A percentile compares a stretch with the other conserved stretches of the same genome.
These are phyloP conservation scores for Volvariella volvacea DNA, from an alignment of 1,284 basidiomycete species.

Conservation along the genomic window DNA sequence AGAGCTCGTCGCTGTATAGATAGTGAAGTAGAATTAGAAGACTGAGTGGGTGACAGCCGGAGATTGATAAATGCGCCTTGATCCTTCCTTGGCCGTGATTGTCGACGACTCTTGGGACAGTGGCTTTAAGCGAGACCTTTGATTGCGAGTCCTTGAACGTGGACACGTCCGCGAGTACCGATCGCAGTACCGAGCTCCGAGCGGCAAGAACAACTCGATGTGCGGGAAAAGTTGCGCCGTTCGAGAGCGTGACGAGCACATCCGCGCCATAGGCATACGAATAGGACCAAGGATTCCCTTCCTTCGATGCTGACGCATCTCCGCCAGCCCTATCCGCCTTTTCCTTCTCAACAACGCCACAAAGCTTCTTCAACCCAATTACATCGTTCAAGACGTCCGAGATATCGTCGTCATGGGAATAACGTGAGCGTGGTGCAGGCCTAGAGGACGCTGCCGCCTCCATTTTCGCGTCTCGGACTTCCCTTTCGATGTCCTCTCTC, in stretches of 20 bases:
- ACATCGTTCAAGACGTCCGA: constrained; percentile 20
- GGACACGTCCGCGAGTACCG: constrained; percentile 31
- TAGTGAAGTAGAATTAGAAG: constrained; percentile 80
- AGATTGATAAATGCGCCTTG: constrained; percentile 30
- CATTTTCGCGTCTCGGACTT: no score
- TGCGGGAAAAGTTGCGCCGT: constrained; percentile 45
- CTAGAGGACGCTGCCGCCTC: no score
- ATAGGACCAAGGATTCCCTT: constrained; percentile 10
- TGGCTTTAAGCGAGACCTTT: constrained; percentile 24
- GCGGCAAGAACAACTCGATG: constrained; percentile 65
- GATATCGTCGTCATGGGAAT: constrained; percentile 2
- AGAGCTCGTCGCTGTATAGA: constrained; percentile 81
- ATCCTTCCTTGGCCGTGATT: constrained; percentile 13
- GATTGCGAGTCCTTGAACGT: constrained; percentile 23
- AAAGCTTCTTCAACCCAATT: constrained; percentile 17
- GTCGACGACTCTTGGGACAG: constrained; percentile 12
- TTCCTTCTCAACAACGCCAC: constrained; percentile 29
- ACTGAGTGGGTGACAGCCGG: constrained; percentile 56
- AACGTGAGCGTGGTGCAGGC: not conserved
- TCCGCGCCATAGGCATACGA: constrained; percentile 53
- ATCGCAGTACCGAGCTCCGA: constrained; percentile 46
- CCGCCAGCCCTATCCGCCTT: constrained; percentile 12
- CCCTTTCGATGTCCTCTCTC: constrained; percentile 2
- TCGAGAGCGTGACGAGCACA: constrained; percentile 38
- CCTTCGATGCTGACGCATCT: constrained; percentile 2